A percentile compares a stretch with the other conserved stretches of the same genome.
These are phyloP conservation scores for Vararia minispora DNA, from an alignment of 768 basidiomycete species.

Conservation along the genomic window DNA sequence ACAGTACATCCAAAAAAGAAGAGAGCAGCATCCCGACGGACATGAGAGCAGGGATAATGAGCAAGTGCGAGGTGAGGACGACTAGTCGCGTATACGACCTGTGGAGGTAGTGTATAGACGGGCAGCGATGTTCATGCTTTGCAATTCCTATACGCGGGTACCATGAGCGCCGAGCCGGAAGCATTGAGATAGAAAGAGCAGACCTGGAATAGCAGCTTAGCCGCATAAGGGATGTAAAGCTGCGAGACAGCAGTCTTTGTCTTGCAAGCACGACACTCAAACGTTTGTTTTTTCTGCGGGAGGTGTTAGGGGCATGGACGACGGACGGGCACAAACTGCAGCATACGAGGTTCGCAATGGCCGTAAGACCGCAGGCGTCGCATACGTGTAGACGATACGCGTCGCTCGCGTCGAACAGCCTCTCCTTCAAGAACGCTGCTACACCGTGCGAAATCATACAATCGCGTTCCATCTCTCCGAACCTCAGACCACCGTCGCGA, in stretches of 20 bases:
- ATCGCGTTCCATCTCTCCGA: slow-evolving; percentile 99
- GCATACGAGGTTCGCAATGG: slow-evolving; percentile 90
- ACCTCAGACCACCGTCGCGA: slow-evolving; percentile 96
- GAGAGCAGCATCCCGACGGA: slow-evolving; percentile 5
- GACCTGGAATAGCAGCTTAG: slow-evolving; percentile 93
- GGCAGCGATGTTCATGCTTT: slow-evolving; percentile 92
- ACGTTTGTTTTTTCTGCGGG: slow-evolving; percentile 88
- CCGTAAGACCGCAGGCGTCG: slow-evolving; percentile 92
- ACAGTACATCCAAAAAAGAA: too few relatives aligned
- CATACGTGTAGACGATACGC: slow-evolving; percentile 93
- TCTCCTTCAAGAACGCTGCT: slow-evolving; percentile 95
- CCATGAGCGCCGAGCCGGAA: slow-evolving; percentile 1
- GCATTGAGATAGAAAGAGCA: slow-evolving; percentile 12
- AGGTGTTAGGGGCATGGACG: slow-evolving; percentile 7
- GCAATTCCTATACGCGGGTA: slow-evolving; percentile 60
- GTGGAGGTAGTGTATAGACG: slow-evolving; percentile 81
- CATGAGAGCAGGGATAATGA: slow-evolving; percentile 10
- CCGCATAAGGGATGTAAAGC: slow-evolving; percentile 90
- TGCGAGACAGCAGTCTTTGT: slow-evolving; percentile 95
- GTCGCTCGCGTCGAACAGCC: slow-evolving; percentile 87
- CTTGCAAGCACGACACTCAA: slow-evolving; percentile 96
- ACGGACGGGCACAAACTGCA: slow-evolving; percentile 10
- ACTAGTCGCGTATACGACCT: slow-evolving; percentile 65
- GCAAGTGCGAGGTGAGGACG: too few relatives aligned
- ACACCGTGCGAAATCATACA: slow-evolving; percentile 99